Percentiles rank a stretch among this genome's conserved stretches.
Conservation (phyloP, 257 asterid species). For the Eucommia ulmoides region DNA sequence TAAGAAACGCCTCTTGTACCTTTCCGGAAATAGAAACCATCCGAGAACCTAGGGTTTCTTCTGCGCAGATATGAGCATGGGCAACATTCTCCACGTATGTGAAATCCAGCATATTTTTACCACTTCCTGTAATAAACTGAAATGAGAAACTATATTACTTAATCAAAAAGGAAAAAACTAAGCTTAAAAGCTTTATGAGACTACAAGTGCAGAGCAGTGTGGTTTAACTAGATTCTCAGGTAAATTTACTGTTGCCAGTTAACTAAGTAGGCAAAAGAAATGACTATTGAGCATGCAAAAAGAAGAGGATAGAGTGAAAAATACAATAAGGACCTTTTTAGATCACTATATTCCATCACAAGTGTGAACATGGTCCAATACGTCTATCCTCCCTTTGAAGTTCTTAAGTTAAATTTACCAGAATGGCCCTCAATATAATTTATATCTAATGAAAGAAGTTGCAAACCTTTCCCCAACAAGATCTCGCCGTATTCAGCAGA, state of each 20-base stretch:
- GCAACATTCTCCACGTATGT: constrained; percentile 88
- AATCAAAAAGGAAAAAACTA: constrained; percentile 44
- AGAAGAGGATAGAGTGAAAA: background rate
- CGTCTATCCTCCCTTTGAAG: no score
- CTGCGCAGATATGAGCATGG: constrained; percentile 85
- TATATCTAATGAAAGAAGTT: no score
- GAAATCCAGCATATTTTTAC: constrained; percentile 50
- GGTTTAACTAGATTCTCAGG: background rate
- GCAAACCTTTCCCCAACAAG: constrained; percentile 74
- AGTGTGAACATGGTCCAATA: no score
- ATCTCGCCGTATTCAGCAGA: constrained; percentile 50
- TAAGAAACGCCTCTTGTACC: constrained; percentile 31
- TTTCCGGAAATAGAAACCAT: constrained; percentile 50
- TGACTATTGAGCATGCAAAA: background rate
- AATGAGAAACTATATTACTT: constrained; percentile 85
- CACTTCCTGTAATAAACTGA: constrained; percentile 93
- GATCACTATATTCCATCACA: background rate
- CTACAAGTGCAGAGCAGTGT: constrained; percentile 7
- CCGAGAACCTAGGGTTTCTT: constrained; percentile 55
- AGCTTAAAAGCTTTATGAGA: constrained; percentile 1
- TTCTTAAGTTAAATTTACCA: no score
- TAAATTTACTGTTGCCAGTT: background rate
- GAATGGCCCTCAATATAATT: no score
- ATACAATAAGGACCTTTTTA: background rate
- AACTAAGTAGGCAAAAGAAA: no score